Conservation (phyloP, 305 asterid species). For the Fraxinus latifolia region DNA sequence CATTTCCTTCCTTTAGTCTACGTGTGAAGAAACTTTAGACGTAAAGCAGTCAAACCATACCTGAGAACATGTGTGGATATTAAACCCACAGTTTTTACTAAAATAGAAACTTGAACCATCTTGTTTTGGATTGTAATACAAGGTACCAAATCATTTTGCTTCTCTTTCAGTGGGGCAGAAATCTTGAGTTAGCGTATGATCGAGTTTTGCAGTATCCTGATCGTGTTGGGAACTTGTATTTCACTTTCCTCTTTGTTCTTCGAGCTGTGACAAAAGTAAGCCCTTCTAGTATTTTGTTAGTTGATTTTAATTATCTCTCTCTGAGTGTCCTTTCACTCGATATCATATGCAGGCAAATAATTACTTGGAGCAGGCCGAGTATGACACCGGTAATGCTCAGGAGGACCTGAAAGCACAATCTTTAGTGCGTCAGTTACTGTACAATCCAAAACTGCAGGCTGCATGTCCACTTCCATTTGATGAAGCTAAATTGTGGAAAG, state of each 20-base stretch:
- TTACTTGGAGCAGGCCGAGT: conserved; percentile 95
- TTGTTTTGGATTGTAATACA: conserved; percentile 9
- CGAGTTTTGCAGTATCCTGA: conserved; percentile 83
- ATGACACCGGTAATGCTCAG: conserved; percentile 63
- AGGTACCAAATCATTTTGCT: conserved; percentile 22
- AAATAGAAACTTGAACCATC: not conserved
- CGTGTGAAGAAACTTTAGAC: not conserved
- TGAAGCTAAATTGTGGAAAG: conserved; percentile 94
- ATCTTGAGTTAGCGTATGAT: conserved; percentile 66
- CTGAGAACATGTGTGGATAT: not conserved
- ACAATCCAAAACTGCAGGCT: conserved; percentile 71
- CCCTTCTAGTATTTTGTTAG: conserved; percentile 7
- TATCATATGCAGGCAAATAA: conserved; percentile 55
- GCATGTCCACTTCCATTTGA: conserved; percentile 92
- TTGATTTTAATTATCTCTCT: conserved; percentile 9
- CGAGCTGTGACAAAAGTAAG: conserved; percentile 89
- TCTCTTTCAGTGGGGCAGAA: conserved; percentile 73
- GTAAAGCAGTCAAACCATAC: not conserved
- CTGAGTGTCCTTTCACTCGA: conserved; percentile 14
- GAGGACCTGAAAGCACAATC: conserved; percentile 83
- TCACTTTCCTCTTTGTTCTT: conserved; percentile 87
- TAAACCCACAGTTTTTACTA: not conserved
- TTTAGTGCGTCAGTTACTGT: conserved; percentile 65
- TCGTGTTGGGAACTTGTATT: conserved; percentile 83
- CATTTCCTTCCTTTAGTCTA: conserved; percentile 1